Evolutionary conservation across 176 grass and related monocot species (phyloP).

Genomic region (Avena insularis): DNA sequence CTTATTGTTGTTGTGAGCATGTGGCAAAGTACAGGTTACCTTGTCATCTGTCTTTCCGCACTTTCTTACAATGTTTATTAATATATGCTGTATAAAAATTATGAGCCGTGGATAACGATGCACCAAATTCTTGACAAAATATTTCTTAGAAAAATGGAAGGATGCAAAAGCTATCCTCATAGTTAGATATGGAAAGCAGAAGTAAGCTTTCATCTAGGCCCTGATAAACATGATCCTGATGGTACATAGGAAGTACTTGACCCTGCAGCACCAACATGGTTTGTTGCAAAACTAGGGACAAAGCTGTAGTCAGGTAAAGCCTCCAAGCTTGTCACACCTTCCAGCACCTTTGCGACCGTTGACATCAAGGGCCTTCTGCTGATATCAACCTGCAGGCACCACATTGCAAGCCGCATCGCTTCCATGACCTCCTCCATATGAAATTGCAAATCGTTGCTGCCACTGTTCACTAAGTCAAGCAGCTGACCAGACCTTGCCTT

Average conservation of each 20-base stretch:
- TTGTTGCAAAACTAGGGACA: conserved; percentile 29
- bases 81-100: background rate
- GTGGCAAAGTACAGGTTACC: background rate
- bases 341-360: conserved; percentile 14
- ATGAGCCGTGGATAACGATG: background rate
- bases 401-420: conserved; percentile 33
- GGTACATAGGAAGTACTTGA: conserved; percentile 11
- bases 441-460: background rate
- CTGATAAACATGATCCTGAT: conserved; percentile 3
- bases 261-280: background rate
- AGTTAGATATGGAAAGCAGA: background rate
- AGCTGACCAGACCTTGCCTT: conserved; percentile 24
- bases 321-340: conserved; percentile 18
- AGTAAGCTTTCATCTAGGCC: conserved; percentile 26
- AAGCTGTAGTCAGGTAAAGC: background rate
- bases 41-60: background rate
- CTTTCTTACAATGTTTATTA: background rate
- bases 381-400: conserved; percentile 30
- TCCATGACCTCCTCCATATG: conserved; percentile 20
- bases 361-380: conserved; percentile 35
- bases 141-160: background rate
- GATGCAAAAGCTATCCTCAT: background rate
- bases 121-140: background rate
- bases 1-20: background rate
- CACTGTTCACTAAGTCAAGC: conserved; percentile 19